Evolutionary conservation across 2,329 filamentous ascomycete species (phyloP), one percentile per base, ranked within the genome.

Genomic region (Penicillium sp.): DNA sequence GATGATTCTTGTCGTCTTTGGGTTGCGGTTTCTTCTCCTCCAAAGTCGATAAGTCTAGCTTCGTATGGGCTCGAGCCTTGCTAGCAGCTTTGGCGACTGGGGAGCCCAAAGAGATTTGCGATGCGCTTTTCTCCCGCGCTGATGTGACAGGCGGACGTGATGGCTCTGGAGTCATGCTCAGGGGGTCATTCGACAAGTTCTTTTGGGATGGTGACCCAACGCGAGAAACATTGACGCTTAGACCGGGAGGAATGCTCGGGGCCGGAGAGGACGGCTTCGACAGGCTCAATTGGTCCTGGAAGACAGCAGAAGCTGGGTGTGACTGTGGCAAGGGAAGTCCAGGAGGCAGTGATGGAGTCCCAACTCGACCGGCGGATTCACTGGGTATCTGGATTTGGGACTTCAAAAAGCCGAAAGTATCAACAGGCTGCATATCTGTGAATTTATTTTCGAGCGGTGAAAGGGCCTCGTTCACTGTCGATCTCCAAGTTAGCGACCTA

Each of bases 381-480:
- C 39, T 61, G 38, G 61, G 60, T 37, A 67, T 57, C 55, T 65
- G 67, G 37, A 67, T 57, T 55, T 65, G 67, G 46, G 60, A 68
- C 48, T 62, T 64, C 9, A 68, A 54, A 50, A 69, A 64, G 45
- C 70, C 62, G 56, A 68, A 64, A 42, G 58, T 60, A 52, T 69
- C 64, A 24, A 66, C 56, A 3, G 66, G 50, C 13, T 62, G 57
- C 13, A 59, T 64, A 39, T 69, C 67, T n/a, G 67, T 69, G n/a
- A 61, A 45, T 9, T 66, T 59, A 7, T 60, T 55, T n/a, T 64
- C 71, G 24, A 76, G 62, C 41, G 73, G 73, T 27, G 73, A 72
- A 40, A 76, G 76, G 12, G 76, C 72, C 56, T 73, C 68, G 42
- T 73, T 67, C 52, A 73, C 72, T 68, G 65, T 59, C 59, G 51